These are phyloP conservation scores for Elaeis oleifera DNA, from an alignment of 202 grass and related monocot species.

Conservation along the genomic window DNA sequence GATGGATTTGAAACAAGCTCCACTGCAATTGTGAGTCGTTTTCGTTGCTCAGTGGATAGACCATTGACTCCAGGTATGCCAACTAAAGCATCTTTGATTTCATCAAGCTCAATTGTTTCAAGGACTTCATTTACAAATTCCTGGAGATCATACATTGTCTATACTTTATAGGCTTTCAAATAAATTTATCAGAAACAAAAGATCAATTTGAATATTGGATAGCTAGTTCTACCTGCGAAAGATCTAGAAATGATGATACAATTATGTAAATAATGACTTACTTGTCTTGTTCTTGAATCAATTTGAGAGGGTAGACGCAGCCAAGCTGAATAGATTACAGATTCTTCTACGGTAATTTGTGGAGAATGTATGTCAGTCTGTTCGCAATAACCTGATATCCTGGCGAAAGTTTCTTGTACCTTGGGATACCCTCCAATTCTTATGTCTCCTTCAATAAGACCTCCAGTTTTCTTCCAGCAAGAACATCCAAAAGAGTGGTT, in stretches of 20 bases:
- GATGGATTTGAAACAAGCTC: slow-evolving; percentile 88
- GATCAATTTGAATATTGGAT: no score
- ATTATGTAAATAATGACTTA: slow-evolving; percentile 21
- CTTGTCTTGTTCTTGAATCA: slow-evolving; percentile 51
- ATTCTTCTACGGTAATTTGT: slow-evolving; percentile 77
- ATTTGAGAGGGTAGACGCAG: slow-evolving; percentile 67
- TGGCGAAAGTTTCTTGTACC: slow-evolving; percentile 62
- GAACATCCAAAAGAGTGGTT: slow-evolving; percentile 83
- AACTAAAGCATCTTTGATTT: slow-evolving; percentile 55
- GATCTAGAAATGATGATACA: no score
- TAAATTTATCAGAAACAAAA: no score
- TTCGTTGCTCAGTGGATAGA: slow-evolving; percentile 62
- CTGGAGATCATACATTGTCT: slow-evolving; percentile 14
- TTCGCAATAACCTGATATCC: slow-evolving; percentile 90
- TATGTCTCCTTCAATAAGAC: slow-evolving; percentile 67
- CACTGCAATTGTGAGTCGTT: slow-evolving; percentile 68
- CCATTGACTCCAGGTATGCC: slow-evolving; percentile 55
- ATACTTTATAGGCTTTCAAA: neutral
- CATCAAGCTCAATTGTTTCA: slow-evolving; percentile 68
- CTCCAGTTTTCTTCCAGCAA: slow-evolving; percentile 70
- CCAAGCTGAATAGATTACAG: slow-evolving; percentile 73
- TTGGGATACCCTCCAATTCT: slow-evolving; percentile 76
- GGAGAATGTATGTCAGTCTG: slow-evolving; percentile 75
- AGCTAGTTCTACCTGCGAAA: no score
- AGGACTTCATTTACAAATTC: slow-evolving; percentile 77